Evolutionary conservation across 768 basidiomycete genomes (phyloP).

Genomic region (Chalciporus pseudorubinellus): DNA sequence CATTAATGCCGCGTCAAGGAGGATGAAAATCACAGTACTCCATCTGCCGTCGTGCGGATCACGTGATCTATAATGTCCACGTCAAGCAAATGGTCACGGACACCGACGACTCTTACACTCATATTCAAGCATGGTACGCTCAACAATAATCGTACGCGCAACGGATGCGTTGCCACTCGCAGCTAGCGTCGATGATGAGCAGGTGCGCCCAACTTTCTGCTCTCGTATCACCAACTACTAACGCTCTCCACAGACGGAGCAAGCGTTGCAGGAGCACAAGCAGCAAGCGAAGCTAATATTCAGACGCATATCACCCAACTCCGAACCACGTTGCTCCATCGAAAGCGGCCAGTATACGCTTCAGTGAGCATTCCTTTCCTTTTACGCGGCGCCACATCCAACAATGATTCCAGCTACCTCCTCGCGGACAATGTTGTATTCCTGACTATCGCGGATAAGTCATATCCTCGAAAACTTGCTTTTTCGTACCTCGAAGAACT

Average conservation of each 20-base stretch:
- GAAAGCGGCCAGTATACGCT: conserved; percentile 94
- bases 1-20: too few relatives aligned
- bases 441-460: conserved; percentile 93
- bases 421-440: conserved; percentile 94
- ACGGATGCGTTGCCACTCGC: conserved; percentile 88
- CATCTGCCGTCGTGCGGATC: not conserved
- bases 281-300: conserved; percentile 98
- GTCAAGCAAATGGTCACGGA: not conserved
- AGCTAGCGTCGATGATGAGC: conserved; percentile 96
- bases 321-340: conserved; percentile 94
- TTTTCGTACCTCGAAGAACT: conserved; percentile 98
- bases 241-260: conserved; percentile 69
- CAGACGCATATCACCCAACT: conserved; percentile 88
- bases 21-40: too few relatives aligned
- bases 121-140: conserved; percentile 65
- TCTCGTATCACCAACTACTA: not conserved
- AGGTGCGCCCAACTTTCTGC: conserved; percentile 48
- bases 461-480: conserved; percentile 94
- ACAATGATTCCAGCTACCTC: conserved; percentile 67
- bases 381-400: conserved; percentile 3
- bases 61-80: conserved; percentile 14
- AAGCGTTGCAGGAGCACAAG: conserved; percentile 93
- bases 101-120: not conserved
- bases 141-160: conserved; percentile 82
- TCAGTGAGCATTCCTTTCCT: conserved; percentile 60